Conservation (phyloP, 1,139 yeast species). For the Candida sojae region DNA sequence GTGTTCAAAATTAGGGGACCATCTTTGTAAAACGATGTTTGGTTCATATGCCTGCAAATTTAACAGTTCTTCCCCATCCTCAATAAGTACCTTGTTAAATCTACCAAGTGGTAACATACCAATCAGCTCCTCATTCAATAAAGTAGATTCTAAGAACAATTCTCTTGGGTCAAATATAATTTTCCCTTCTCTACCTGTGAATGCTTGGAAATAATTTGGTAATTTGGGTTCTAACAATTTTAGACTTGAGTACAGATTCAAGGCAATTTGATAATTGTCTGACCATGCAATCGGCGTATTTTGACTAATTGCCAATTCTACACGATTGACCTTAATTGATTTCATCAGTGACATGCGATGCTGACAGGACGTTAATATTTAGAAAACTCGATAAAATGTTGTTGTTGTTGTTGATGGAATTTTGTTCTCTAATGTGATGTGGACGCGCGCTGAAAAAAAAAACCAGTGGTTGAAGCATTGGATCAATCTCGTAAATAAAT, state of each 20-base stretch:
- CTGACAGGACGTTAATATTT: no score
- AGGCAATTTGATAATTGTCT: slow-evolving; percentile 37
- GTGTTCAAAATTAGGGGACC: slow-evolving; percentile 29
- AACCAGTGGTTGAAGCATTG: not conserved
- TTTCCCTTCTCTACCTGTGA: slow-evolving; percentile 17
- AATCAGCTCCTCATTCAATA: slow-evolving; percentile 31
- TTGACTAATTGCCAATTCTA: slow-evolving; percentile 22
- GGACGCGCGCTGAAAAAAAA: not conserved
- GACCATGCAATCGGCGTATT: slow-evolving; percentile 41
- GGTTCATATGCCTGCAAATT: slow-evolving; percentile 36
- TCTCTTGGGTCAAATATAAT: slow-evolving; percentile 29
- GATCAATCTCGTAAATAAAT: not conserved
- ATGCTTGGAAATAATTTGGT: slow-evolving; percentile 35
- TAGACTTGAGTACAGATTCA: slow-evolving; percentile 36
- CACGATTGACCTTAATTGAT: slow-evolving; percentile 23
- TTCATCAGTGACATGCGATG: slow-evolving; percentile 18
- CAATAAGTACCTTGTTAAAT: slow-evolving; percentile 27
- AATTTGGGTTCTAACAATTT: slow-evolving; percentile 41
- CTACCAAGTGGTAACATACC: slow-evolving; percentile 32
- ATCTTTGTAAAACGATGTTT: slow-evolving; percentile 34
- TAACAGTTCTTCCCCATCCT: slow-evolving; percentile 31
- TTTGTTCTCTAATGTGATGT: no score
- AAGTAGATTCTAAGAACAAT: slow-evolving; percentile 27
- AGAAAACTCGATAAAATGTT: not conserved
- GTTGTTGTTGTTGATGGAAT: not conserved